These are phyloP conservation scores for Penicillium sp. DNA, from an alignment of 2,329 filamentous ascomycete genomes.

Conservation along the genomic window DNA sequence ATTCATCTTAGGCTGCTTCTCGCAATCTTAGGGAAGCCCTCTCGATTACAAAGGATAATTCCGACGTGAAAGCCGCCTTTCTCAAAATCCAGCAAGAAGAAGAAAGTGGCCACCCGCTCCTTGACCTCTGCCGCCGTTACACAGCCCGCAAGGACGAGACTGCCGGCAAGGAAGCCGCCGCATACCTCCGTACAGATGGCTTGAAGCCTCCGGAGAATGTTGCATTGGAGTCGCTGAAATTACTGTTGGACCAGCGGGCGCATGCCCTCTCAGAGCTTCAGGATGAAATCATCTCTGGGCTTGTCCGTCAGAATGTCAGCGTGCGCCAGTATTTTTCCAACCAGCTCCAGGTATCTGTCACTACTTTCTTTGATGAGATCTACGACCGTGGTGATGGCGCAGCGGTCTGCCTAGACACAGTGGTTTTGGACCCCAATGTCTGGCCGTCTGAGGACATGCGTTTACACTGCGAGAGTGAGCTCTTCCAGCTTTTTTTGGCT, in stretches of 20 bases:
- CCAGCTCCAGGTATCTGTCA: slow-evolving; percentile 49
- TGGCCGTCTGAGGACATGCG: slow-evolving; percentile 51
- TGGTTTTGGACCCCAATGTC: slow-evolving; percentile 50
- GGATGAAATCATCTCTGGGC: slow-evolving; percentile 52
- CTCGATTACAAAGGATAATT: slow-evolving; percentile 50
- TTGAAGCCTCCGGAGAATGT: slow-evolving; percentile 47
- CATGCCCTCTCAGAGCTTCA: slow-evolving; percentile 44
- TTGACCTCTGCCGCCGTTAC: slow-evolving; percentile 51
- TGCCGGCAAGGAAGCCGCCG: slow-evolving; percentile 50
- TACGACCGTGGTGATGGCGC: slow-evolving; percentile 53
- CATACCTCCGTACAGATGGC: slow-evolving; percentile 49
- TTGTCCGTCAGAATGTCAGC: slow-evolving; percentile 48
- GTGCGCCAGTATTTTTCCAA: slow-evolving; percentile 50
- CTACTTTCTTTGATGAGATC: slow-evolving; percentile 53
- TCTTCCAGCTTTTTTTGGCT: slow-evolving; percentile 72
- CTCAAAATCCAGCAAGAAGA: slow-evolving; percentile 50
- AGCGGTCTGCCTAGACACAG: slow-evolving; percentile 51
- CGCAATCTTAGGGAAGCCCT: slow-evolving; percentile 55
- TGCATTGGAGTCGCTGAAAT: slow-evolving; percentile 49
- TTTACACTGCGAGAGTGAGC: slow-evolving; percentile 50
- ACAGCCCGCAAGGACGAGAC: slow-evolving; percentile 45
- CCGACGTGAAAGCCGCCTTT: slow-evolving; percentile 51
- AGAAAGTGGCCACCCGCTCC: slow-evolving; percentile 47
- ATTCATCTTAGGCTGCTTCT: slow-evolving; percentile 46
- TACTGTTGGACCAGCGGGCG: slow-evolving; percentile 45